Base-by-base conservation (phyloP, 805 yeast species). In the Yueomyces sinensis region DNA sequence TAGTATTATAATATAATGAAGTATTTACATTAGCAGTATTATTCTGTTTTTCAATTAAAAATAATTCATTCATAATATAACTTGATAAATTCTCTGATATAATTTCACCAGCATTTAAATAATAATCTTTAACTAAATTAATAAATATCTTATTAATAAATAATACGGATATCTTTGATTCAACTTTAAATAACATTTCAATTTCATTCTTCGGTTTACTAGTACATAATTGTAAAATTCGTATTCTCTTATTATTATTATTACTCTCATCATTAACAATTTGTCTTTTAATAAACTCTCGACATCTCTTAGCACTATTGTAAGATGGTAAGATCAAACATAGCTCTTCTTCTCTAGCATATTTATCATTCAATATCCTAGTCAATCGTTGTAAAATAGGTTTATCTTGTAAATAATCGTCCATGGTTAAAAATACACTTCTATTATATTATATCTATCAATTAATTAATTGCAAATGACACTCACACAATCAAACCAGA, bases 61-160 rank as follows among this genome's bases (percentile, higher is more conserved):
- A 46, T 46, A 80, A 58, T 50, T 75, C 82, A 40, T 72, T 74
- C 39, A 80, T 57, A 32, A 82, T 74, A 49, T 83, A 91, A 56
- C 87, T 95, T 1, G 86, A 96, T 52, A 77, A 61, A 47, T 97
- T 66, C 25, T 95, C 82, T 13, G 95, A 82, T 19, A 91, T 72
- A n/a, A 95, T 95, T 56, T 89, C 96, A 19, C 99, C 99, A 0
- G 94, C 65, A 50, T 87, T 95, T 55, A 89, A 96, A 98, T 98
- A 91, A 59, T 83, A 91, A 46, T 74, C 74, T 52, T 83, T 86
- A 28, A 91, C 87, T 4, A 81, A 54, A 1, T 72, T 55, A 41
- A 65, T 74, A 38, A 68, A 74, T 3, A 64, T 61, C 2, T 63
- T 55, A 2, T 82, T 82, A 48, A 80, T 82, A 41, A 91, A 76